Conservation (phyloP, 495 filamentous ascomycete species). For the Astrocystis sublimbata region DNA sequence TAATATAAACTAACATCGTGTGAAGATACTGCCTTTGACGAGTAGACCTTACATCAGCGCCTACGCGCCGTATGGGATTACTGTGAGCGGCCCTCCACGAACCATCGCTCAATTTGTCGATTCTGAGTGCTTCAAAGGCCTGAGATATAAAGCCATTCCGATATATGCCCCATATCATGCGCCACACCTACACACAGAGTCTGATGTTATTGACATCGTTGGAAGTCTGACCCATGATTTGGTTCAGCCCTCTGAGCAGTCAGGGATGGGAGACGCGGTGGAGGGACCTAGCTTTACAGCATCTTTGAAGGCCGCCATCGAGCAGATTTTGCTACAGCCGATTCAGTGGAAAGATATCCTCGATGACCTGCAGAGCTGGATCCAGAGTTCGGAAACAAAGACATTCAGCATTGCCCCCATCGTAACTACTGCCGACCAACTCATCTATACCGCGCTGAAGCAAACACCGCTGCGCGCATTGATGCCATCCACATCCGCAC, state of each 20-base stretch:
- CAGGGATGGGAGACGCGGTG: neutral
- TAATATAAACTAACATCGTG: no score
- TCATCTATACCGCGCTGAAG: neutral
- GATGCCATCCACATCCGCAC: no score
- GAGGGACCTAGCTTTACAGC: neutral
- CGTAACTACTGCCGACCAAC: neutral
- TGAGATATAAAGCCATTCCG: neutral
- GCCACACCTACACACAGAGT: neutral
- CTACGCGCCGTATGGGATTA: conserved; percentile 23
- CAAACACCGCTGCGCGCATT: neutral
- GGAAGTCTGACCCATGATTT: neutral
- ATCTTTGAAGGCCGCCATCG: neutral
- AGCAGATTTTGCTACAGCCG: neutral
- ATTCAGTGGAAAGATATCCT: neutral
- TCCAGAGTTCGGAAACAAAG: neutral
- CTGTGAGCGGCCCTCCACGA: conserved; percentile 16
- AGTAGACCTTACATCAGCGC: conserved; percentile 31
- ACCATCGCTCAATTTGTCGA: neutral
- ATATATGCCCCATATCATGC: neutral
- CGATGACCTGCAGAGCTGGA: neutral
- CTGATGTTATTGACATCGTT: neutral
- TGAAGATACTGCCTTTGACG: conserved; percentile 23
- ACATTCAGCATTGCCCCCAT: neutral
- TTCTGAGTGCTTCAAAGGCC: neutral
- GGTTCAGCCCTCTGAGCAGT: no score